These are phyloP conservation scores for Didymella keratinophila DNA, from an alignment of 2,329 filamentous ascomycete genomes.

Conservation along the genomic window DNA sequence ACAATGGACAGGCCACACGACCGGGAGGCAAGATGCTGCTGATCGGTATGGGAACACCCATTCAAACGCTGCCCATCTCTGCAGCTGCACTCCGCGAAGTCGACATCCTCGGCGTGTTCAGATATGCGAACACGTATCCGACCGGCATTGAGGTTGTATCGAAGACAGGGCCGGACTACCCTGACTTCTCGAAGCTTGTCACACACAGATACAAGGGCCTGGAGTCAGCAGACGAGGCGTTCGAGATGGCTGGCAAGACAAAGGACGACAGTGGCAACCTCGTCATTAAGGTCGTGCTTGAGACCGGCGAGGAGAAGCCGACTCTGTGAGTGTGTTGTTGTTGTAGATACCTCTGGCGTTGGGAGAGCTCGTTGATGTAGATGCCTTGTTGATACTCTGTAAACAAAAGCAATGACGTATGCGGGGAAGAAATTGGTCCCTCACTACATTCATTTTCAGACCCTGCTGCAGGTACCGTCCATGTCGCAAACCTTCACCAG, in stretches of 20 bases:
- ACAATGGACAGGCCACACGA: conserved; percentile 59
- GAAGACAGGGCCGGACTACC: conserved; percentile 59
- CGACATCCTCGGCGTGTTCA: conserved; percentile 79
- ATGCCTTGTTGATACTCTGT: conserved; percentile 1
- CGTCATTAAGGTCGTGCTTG: conserved; percentile 74
- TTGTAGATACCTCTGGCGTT: not conserved
- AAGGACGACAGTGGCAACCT: conserved; percentile 72
- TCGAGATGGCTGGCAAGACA: conserved; percentile 74
- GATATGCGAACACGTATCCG: conserved; percentile 78
- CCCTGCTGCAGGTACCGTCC: conserved; percentile 3
- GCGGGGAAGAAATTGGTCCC: not conserved
- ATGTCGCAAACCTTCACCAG: not conserved
- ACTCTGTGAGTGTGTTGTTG: conserved; percentile 23
- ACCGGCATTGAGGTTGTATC: conserved; percentile 70
- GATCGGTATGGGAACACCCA: conserved; percentile 80
- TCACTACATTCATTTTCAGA: not conserved
- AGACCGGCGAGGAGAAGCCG: conserved; percentile 47
- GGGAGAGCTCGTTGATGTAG: not conserved
- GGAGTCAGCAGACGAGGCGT: conserved; percentile 67
- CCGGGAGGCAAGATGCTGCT: conserved; percentile 77
- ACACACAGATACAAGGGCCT: conserved; percentile 75
- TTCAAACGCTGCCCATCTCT: conserved; percentile 76
- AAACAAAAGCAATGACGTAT: conserved; percentile 21
- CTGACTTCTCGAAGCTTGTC: conserved; percentile 73
- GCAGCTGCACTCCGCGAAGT: conserved; percentile 77